phyloP scores from a whole-genome alignment of 345 rosid species.

The Psidium friedrichsthalianum region DNA sequence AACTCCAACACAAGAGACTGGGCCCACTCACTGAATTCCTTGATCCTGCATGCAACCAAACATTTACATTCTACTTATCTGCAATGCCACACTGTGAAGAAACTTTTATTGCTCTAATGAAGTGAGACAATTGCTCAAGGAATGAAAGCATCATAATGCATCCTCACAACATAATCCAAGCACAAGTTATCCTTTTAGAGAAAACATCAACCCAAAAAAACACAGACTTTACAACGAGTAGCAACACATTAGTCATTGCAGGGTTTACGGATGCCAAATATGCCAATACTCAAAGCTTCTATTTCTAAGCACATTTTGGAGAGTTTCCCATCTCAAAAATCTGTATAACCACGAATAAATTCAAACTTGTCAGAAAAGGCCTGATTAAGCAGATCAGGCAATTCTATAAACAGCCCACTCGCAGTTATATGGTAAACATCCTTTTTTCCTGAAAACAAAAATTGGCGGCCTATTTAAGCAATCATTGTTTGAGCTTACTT shows the following conservation, averaged over 20 bases:
- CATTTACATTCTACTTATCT: neutral
- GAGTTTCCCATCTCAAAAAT: neutral
- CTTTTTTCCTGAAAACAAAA: neutral
- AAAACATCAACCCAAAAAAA: neutral
- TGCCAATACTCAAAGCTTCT: neutral
- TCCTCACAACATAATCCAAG: neutral
- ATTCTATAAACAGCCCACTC: neutral
- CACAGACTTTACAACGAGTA: neutral
- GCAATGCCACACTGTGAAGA: neutral
- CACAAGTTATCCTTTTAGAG: neutral
- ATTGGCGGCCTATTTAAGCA: neutral
- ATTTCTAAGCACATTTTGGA: neutral
- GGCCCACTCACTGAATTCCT: constrained; percentile 93
- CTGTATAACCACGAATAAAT: neutral
- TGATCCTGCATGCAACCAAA: constrained; percentile 49
- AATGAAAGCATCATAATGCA: neutral
- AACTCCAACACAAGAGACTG: constrained; percentile 95
- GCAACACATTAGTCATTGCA: neutral
- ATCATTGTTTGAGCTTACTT: neutral
- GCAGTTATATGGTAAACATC: neutral
- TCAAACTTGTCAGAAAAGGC: neutral
- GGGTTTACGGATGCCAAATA: neutral
- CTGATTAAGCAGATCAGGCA: neutral
- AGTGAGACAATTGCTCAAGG: neutral
- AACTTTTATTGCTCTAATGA: neutral